Evolutionary conservation across 805 yeast species (phyloP).

Genomic region (Candida andamanensis): DNA sequence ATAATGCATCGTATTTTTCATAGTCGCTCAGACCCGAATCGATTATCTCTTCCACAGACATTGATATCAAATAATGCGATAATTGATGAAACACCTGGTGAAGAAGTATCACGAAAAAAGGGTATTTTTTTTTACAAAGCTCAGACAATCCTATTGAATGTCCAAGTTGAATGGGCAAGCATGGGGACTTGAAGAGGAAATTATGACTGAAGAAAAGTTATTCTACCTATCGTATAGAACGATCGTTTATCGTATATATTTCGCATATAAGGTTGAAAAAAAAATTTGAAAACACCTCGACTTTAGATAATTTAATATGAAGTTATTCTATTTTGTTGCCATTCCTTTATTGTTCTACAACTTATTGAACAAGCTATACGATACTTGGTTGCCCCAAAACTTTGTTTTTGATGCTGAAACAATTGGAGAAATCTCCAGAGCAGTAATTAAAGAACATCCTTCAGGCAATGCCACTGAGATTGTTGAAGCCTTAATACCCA

Average conservation of each 20-base stretch:
- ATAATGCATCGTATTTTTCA: too few relatives aligned
- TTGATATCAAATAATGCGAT: too few relatives aligned
- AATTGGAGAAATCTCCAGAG: constrained; percentile 54
- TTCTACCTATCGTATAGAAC: neutral
- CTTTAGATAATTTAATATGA: constrained; percentile 15
- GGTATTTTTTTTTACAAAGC: too few relatives aligned
- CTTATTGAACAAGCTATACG: constrained; percentile 27
- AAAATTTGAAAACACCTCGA: neutral
- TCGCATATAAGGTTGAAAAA: neutral
- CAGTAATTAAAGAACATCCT: constrained; percentile 48
- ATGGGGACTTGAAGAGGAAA: neutral
- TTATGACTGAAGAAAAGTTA: too few relatives aligned
- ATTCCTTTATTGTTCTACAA: constrained; percentile 21
- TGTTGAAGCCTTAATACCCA: constrained; percentile 55
- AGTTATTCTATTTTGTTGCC: constrained; percentile 18
- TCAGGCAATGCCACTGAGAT: constrained; percentile 59
- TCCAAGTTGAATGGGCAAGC: neutral
- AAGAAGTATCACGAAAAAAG: too few relatives aligned
- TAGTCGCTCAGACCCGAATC: neutral
- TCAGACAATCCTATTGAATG: neutral
- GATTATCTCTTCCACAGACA: neutral
- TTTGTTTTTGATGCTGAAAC: constrained; percentile 67
- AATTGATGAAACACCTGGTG: too few relatives aligned
- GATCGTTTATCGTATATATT: neutral
- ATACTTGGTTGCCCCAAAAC: constrained; percentile 62